Base-by-base conservation (phyloP, 441 rosid species). In the Adansonia grandidieri region DNA sequence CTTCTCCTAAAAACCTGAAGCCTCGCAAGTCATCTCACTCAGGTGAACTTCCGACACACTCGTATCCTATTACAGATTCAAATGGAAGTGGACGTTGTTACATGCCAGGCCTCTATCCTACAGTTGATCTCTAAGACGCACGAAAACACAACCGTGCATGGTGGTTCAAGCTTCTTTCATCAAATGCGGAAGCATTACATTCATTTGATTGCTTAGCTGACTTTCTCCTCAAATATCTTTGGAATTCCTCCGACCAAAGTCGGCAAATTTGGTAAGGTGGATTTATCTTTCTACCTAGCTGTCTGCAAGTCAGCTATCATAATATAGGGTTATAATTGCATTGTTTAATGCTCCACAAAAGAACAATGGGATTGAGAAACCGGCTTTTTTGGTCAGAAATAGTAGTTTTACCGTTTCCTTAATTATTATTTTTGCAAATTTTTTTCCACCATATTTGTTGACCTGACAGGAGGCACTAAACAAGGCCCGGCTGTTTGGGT, bases 11-110 rank as follows among this genome's bases (percentile, higher is more conserved):
- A 81, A 79, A 88, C 77, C 48, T 85, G 0, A 88, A 71, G 79
- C 82, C 91, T 51, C 88, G 92, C 8, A 92, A 87, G 82, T 90
- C 93, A 19, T 83, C 94, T 64, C 89, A 90, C 81, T 89, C 91
- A 0, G 96, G 94, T 44, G 96, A 93, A 82, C 88, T 88, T 50
- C 90, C 86, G 9, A 53, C 86, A 32, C 88, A 87, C 78, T 76
- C 80, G 9, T 86, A 81, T 67, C 78, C 79, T 28, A 84, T 77
- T 66, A 22, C 54, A 32, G 76, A 78, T 28, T 71, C 76, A 1
- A 78, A 78, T 11, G 80, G 80, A 71, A 78, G 70, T 48, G 80
- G 71, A 11, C 62, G 76, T 32, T 48, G 10, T 58, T 78, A 22
- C 64, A 78, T 78, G 80, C 71, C 76, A n/a, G 76, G 76, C 44